phyloP scores from a whole-genome alignment of 768 basidiomycete species.

The Chlorophyllum brunneum region DNA sequence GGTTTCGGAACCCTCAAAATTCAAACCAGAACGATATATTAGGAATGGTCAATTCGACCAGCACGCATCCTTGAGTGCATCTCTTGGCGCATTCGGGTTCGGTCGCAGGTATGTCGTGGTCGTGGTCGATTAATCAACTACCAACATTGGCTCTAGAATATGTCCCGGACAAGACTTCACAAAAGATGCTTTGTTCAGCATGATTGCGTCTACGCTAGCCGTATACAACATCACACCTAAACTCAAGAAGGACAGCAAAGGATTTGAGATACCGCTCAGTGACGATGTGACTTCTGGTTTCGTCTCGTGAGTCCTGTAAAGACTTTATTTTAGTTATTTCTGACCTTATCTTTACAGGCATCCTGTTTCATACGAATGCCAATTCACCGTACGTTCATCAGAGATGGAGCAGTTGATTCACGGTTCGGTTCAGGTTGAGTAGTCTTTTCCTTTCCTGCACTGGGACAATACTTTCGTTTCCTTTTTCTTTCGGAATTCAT shows the following conservation, averaged over 20 bases:
- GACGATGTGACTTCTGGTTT: slow-evolving; percentile 6
- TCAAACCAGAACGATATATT: slow-evolving; percentile 39
- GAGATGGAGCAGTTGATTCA: slow-evolving; percentile 2
- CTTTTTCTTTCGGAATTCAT: no score
- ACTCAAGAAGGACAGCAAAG: slow-evolving; percentile 8
- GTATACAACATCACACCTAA: slow-evolving; percentile 9
- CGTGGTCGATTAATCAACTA: neutral
- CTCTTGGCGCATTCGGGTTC: slow-evolving; percentile 20
- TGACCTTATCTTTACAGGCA: neutral
- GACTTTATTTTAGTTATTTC: neutral
- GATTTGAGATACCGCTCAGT: neutral
- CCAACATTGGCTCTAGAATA: slow-evolving; percentile 16
- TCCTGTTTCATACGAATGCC: slow-evolving; percentile 1
- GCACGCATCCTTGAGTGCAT: slow-evolving; percentile 12
- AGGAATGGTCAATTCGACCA: slow-evolving; percentile 14
- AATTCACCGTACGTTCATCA: neutral
- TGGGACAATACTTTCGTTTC: no score
- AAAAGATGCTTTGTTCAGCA: slow-evolving; percentile 32
- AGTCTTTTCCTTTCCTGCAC: no score
- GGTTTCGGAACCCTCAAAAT: slow-evolving; percentile 34
- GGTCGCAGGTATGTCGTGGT: slow-evolving; percentile 19
- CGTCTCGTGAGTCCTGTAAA: slow-evolving; percentile 7
- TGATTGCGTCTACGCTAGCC: slow-evolving; percentile 18
- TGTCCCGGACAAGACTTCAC: slow-evolving; percentile 44
- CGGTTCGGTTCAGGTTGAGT: neutral